Base-by-base conservation (phyloP, 2,329 filamentous ascomycete species). In the Sclerotinia subarctica region DNA sequence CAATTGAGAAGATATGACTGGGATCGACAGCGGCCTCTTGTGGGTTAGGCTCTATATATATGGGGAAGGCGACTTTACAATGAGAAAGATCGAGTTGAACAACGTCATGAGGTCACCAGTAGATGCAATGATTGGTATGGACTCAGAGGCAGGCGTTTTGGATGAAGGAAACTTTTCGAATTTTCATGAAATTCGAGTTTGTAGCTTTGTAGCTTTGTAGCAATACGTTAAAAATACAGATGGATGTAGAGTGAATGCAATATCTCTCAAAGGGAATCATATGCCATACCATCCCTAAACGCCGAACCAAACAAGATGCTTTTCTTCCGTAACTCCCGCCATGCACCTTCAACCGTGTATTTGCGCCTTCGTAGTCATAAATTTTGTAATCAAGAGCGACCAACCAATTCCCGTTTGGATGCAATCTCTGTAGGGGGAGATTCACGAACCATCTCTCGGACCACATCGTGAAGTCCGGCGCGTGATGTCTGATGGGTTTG, bases 181-280 rank as follows among this genome's bases (percentile, higher is more conserved):
- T 69, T 47, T 52, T 66, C 32, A 66, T 69, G 29, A 64, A 64
- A 68, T 68, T 52, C 69, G 69, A 57, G 64, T 73, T 17, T 51
- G 44, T 32, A 62, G 46, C 59, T 38, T 38, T 38, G 21, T 42
- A 17, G 15, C 15, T 57, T 56, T 38, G 29, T 49, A 62, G 44
- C 21, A 15, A 66, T 73, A 73, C 70, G 71, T 70, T 74, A 74
- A 72, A 69, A 71, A 64, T 75, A 74, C 74, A 72, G 70, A 32
- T 44, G 24, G 24, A 70, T 69, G 32, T 32, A 21, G 44, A 24
- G 24, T 64, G 59, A 46, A 54, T 46, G 64, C 53, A 65, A 47
- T 64, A 65, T 54, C 68, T 70, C 70, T 64, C 64, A 71, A 67
- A 54, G 67, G 63, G 54, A 69, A 68, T 70, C 70, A 67, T 73